Percentiles rank a stretch among this genome's conserved stretches.
Evolutionary conservation across 1,284 basidiomycete species (phyloP).

Genomic region (Volvariella volvacea): DNA sequence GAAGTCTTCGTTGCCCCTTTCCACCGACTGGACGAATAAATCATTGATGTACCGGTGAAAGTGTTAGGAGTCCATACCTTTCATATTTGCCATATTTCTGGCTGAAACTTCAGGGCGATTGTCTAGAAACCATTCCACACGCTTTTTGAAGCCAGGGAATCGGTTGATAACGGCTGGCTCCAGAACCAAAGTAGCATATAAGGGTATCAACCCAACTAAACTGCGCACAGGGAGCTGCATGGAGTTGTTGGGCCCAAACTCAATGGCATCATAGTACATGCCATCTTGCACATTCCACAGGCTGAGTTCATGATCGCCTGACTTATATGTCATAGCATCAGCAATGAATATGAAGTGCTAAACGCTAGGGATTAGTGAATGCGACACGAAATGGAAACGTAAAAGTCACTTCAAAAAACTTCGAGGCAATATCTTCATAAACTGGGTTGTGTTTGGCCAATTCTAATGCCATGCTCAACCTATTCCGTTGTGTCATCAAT

Average conservation of each 20-base stretch:
- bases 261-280: slow-evolving; percentile 97
- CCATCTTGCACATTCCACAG: slow-evolving; percentile 97
- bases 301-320: slow-evolving; percentile 70
- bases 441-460: slow-evolving; percentile 96
- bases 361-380: neutral
- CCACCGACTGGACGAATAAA: slow-evolving; percentile 62
- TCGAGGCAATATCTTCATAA: slow-evolving; percentile 99
- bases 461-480: slow-evolving; percentile 95
- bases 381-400: slow-evolving; percentile 2
- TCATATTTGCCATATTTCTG: slow-evolving; percentile 97
- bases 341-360: slow-evolving; percentile 95
- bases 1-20: slow-evolving; percentile 79
- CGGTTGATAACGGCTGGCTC: slow-evolving; percentile 86
- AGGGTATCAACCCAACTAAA: slow-evolving; percentile 91
- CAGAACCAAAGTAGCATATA: slow-evolving; percentile 91
- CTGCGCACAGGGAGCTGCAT: slow-evolving; percentile 91
- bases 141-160: slow-evolving; percentile 96
- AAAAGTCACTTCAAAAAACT: slow-evolving; percentile 81
- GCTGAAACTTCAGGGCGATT: slow-evolving; percentile 82
- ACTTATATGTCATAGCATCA: slow-evolving; percentile 93
- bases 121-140: slow-evolving; percentile 98
- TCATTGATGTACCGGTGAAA: slow-evolving; percentile 4
- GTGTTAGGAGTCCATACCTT: slow-evolving; percentile 39
- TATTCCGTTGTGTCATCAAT: slow-evolving; percentile 20
- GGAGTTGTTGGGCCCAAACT: slow-evolving; percentile 78